A percentile compares a stretch with the other conserved stretches of the same genome.
These are phyloP conservation scores for Dryas alaskensis DNA, from an alignment of 306 rosid genomes.

Conservation along the genomic window DNA sequence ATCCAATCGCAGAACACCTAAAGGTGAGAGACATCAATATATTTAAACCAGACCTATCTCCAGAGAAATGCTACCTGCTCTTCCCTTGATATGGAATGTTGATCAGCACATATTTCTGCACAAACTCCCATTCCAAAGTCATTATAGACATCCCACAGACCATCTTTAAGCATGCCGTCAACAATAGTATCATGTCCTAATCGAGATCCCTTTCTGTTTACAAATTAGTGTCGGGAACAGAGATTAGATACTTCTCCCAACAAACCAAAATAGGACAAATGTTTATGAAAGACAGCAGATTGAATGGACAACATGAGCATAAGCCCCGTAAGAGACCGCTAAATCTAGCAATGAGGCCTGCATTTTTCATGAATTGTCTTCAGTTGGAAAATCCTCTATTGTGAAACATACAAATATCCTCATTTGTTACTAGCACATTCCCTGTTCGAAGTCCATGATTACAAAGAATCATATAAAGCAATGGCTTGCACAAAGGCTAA, in stretches of 20 bases:
- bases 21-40: background rate
- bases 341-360: background rate
- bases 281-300: slow-evolving; percentile 3
- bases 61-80: slow-evolving; percentile 62
- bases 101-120: slow-evolving; percentile 80
- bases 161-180: slow-evolving; percentile 93
- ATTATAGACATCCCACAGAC: slow-evolving; percentile 96
- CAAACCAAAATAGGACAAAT: background rate
- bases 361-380: background rate
- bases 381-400: slow-evolving; percentile 10
- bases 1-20: slow-evolving; percentile 1
- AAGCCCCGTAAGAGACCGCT: no score
- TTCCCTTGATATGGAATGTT: slow-evolving; percentile 63
- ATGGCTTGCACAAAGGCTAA: slow-evolving; percentile 22
- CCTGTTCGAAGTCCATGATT: background rate
- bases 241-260: background rate
- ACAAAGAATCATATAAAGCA: background rate
- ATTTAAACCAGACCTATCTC: slow-evolving; percentile 11
- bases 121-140: slow-evolving; percentile 87
- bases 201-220: slow-evolving; percentile 79
- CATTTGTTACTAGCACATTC: slow-evolving; percentile 16
- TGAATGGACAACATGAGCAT: background rate
- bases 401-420: background rate
- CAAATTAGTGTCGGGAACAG: slow-evolving; percentile 18
- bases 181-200: slow-evolving; percentile 78